phyloP scores from a whole-genome alignment of 2,329 filamentous ascomycete species.

The Trichophyton equinum region DNA sequence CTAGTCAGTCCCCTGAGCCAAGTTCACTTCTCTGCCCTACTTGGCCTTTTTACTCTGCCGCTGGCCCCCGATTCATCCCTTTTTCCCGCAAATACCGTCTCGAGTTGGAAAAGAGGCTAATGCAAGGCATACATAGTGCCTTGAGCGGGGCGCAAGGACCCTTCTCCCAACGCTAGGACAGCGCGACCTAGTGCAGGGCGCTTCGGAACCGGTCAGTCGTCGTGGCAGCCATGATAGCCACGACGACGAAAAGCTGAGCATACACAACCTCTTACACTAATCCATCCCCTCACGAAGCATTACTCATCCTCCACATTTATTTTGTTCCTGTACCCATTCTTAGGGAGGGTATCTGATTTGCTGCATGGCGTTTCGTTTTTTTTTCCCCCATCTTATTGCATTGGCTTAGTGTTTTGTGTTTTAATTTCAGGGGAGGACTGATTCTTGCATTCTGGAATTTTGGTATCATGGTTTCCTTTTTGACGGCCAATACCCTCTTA shows the following conservation, averaged over 20 bases:
- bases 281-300: background rate
- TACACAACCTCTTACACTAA: constrained; percentile 11
- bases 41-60: too few species aligned
- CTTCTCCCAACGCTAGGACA: constrained; percentile 13
- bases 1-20: background rate
- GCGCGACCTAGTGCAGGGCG: constrained; percentile 7
- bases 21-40: background rate
- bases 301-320: background rate
- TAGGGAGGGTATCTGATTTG: background rate
- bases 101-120: background rate
- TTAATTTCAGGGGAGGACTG: background rate
- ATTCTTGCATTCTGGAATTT: background rate
- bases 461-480: background rate
- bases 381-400: background rate
- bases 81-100: background rate
- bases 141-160: constrained; percentile 15
- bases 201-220: constrained; percentile 7
- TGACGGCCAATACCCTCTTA: background rate
- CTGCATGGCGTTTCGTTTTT: background rate
- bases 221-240: constrained; percentile 14
- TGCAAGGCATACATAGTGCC: constrained; percentile 12
- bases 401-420: background rate
- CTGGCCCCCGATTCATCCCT: background rate
- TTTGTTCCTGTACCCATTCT: background rate
- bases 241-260: constrained; percentile 14